Evolutionary conservation across 768 basidiomycete species (phyloP), one percentile per base, ranked within the genome.

Genomic region (Rhodotorula paludigena): DNA sequence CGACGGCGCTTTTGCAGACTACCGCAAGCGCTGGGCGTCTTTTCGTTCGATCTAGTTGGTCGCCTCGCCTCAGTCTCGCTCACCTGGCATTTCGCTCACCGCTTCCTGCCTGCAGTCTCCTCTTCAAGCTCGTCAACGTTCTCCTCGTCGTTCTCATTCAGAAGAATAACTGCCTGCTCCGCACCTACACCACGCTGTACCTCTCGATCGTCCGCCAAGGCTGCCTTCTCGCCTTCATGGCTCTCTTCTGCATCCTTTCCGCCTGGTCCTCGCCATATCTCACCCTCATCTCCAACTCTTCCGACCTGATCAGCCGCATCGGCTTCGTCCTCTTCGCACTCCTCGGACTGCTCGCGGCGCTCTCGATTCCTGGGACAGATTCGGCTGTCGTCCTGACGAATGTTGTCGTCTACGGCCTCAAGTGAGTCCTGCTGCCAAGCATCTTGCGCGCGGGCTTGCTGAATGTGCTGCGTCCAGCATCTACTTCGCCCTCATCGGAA

Each of bases 131-230:
- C 52, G 82, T 83, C 71, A 84, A 85, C 23, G 80, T 89, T 11
- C 77, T 88, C 35, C 81, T 87, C 30, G 81, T 87, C 47, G 85
- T 87, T 10, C 77, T 89, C 58, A 81, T 89, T 67, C 83, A 86
- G 18, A 77, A 81, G 28, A 80, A 88, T 74, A 90, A 89, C 76
- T 90, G 89, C 76, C 76, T 87, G 9, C 87, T 90, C 74, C 85
- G 86, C 53, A 78, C 80, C 36, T 77, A 82, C 41, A 78, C 83
- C 32, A 80, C 83, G n/a, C 78, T 80, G 8, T 78, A 77, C n/a
- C 80, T 89, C 52, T 77, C 82, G 15, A 77, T 88, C 47, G 79
- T 83, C 54, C 84, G 88, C 2, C 87, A 90, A 74, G 80, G 83
- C 30, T 74, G 86, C 25, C 81, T 90, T 21, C 58, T 89, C 25